These are phyloP conservation scores for Coleophoma cylindrospora DNA, from an alignment of 2,329 filamentous ascomycete genomes.

Conservation along the genomic window DNA sequence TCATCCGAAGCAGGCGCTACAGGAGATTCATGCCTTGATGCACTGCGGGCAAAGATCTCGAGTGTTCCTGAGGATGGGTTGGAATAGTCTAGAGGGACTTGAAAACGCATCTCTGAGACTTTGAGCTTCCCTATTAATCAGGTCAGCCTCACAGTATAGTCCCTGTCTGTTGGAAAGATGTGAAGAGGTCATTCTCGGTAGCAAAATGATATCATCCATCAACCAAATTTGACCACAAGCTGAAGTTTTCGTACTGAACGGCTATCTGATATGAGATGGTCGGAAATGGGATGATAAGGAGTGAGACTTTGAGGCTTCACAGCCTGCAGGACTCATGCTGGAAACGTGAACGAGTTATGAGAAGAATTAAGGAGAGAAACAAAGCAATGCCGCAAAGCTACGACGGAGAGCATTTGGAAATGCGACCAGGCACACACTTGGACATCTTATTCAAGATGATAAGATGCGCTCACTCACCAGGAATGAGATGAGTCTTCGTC, in stretches of 20 bases:
- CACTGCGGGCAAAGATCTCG: constrained; percentile 73
- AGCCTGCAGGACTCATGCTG: no score
- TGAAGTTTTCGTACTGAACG: no score
- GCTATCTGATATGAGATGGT: no score
- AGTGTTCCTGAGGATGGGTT: constrained; percentile 57
- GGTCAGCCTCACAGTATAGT: not conserved
- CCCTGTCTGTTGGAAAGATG: no score
- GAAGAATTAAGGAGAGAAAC: no score
- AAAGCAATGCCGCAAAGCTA: no score
- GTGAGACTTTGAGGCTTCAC: no score
- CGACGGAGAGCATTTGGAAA: not conserved
- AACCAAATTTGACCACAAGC: no score
- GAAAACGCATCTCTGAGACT: constrained; percentile 79
- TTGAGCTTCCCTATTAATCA: constrained; percentile 57
- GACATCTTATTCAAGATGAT: not conserved
- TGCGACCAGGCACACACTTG: not conserved
- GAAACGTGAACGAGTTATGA: no score
- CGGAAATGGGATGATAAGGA: no score
- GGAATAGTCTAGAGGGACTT: constrained; percentile 74
- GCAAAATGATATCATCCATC: no score
- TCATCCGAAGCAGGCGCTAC: constrained; percentile 30
- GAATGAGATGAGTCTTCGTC: constrained; percentile 37
- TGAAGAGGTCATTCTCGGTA: no score
- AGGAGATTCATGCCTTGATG: constrained; percentile 57
- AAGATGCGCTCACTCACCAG: constrained; percentile 17